Base-by-base conservation (phyloP, 306 rosid species). In the Lagenaria siceraria region DNA sequence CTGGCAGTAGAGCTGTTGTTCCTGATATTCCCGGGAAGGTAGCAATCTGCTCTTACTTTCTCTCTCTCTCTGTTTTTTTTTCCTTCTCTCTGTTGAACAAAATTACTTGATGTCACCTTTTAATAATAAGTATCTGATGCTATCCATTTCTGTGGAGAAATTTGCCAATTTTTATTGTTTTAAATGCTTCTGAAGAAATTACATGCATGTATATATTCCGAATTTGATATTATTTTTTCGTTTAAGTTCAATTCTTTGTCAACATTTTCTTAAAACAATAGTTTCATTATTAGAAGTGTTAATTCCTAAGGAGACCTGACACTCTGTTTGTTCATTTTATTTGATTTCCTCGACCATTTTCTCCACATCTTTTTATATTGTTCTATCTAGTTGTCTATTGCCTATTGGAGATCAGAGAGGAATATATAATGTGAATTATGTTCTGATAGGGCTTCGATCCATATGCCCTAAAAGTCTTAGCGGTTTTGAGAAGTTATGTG, bases 11-110 rank as follows among this genome's bases (percentile, higher is more conserved):
- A 87, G 98, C 98, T 72, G 90, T 84, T 8, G 81, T 88, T 75
- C 85, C 89, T 65, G 76, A 81, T 82, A 92, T 95, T 88, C 97
- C 97, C 60, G 98, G 98, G 69, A 84, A 90, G 93, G 98, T 95
- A 79, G 59, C 55, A 80, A 77, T 19, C 81, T 77, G 82, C 63
- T 61, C 35, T 43, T 43, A 10, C 52, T 8, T 21, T 43, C 59
- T 35, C 2, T 9, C n/a, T 38, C 5, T 78, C 9, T 11, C 8
- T 19, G 18, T 54, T 1, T 22, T 0, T 14, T 29, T 61, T 7
- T 24, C 15, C 8, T n/a, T 43, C 25, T 18, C 49, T 25, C 38
- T 46, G 76, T 46, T 25, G 22, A 70, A 25, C 10, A 40, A 24
- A 71, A 36, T 71, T 71, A 24, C 58, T 22, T 71, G 29, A 46